Evolutionary conservation across 2,329 filamentous ascomycete species (phyloP), one percentile per base, ranked within the genome.

Genomic region (Phialophora chinensis): DNA sequence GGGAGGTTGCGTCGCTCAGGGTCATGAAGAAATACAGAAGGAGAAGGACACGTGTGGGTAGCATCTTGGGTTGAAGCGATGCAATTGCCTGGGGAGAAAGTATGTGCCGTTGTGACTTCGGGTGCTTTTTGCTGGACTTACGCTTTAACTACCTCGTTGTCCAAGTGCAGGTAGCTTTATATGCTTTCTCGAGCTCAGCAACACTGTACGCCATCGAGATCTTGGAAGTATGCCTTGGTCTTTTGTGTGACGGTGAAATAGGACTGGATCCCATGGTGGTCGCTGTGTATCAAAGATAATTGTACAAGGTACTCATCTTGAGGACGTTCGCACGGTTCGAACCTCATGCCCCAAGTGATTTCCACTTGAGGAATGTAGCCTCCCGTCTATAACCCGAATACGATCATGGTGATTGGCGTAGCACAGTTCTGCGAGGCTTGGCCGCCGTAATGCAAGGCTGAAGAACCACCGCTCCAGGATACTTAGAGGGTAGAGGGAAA

Each of bases 371-470:
- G 38, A 44, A 25, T 29, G 33, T 38, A 58, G 12, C 38, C 49
- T 52, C 20, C 49, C 49, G 49, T 23, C 49, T 29, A 52, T 23
- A 52, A 27, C 20, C 49, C 25, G 25, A 12, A 52, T 44, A 52
- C 25, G 49, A 27, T 23, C 20, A 52, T 52, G 20, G 12, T 29
- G 49, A 52, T 52, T 29, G 49, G 49, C 12, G 25, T 14, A 52
- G 49, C 20, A 52, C 25, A 27, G 7, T 17, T 2, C 25, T 3
- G 23, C 49, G 10, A 52, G 49, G 1, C 49, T 52, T 52, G 20
- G 49, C 49, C 23, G 20, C 49, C 14, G 49, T 52, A 29, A 52
- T 44, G 49, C 49, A 17, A 52, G 49, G 49, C 49, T 52, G 25
- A 52, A 12, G 10, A 27, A 10, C 20, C 23, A 27, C 14, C 38